Evolutionary conservation across 2,329 filamentous ascomycete genomes (phyloP), one percentile per base, ranked within the genome.

Genomic region (Teratosphaeriaceae sp.): DNA sequence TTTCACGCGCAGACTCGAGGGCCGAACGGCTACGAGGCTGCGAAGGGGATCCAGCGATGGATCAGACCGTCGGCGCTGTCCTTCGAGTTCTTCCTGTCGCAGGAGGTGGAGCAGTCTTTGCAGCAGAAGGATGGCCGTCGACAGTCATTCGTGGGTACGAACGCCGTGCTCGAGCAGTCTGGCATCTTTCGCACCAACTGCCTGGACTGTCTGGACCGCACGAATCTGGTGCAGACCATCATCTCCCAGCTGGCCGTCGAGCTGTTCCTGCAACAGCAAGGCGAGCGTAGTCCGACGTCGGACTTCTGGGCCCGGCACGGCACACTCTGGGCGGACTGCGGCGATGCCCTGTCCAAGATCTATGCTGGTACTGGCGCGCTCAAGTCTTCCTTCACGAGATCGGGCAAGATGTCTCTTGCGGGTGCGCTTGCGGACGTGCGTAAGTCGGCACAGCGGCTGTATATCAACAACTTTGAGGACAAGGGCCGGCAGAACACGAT

Each of bases 391-490:
- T 97, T 95, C 56, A 98, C 92, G 1, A 78, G 92, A 44, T 82
- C 85, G 58, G 92, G 92, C 24, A 97, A 96, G 66, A 96, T 95
- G 87, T 95, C 89, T 9, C 66, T 97, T 19, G 87, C 89, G 1
- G 92, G 92, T 21, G 87, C 89, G 9, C 79, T 98, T 53, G 89
- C 92, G n/a, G 92, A 98, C 68, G 85, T 88, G 34, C 80, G 90
- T 42, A 98, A 98, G 66, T 95, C 88, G 52, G 89, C 90, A 1
- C 92, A 92, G 40, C 78, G 92, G 46, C 78, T 96, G 49, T 97
- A 96, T 61, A 90, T 96, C 68, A 98, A 98, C 68, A 97, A 96
- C 60, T 97, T 98, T 62, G 79, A 88, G 7, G 92, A 98, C 63
- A 94, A 94, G 52, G 85, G 83, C 18, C 77, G 88, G 36, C 92